Conservation (phyloP, 2,329 filamentous ascomycete species). For the Plectosphaerella sp. region DNA sequence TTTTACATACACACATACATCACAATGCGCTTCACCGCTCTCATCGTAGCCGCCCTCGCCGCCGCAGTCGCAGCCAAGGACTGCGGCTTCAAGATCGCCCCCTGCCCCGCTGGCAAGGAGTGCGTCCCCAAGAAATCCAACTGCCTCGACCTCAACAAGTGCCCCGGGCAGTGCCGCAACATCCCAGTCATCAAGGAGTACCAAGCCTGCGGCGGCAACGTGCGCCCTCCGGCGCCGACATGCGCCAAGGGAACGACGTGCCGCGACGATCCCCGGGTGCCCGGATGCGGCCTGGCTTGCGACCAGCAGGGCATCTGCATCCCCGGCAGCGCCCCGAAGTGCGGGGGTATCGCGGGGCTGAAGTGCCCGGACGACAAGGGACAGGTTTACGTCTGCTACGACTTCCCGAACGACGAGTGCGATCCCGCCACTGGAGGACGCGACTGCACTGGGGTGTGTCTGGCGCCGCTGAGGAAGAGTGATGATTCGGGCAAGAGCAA, state of each 20-base stretch:
- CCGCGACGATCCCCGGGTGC: constrained; percentile 25
- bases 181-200: constrained; percentile 14
- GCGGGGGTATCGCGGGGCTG: constrained; percentile 19
- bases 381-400: constrained; percentile 19
- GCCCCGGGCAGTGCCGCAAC: constrained; percentile 19
- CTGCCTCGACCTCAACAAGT: constrained; percentile 21
- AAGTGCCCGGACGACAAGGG: constrained; percentile 18
- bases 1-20: background rate
- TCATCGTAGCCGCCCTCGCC: constrained; percentile 14
- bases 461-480: constrained; percentile 4
- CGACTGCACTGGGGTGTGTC: constrained; percentile 25
- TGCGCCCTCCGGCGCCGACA: constrained; percentile 10
- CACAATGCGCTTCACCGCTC: constrained; percentile 9
- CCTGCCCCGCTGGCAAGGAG: constrained; percentile 17
- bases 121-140: constrained; percentile 16
- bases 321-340: constrained; percentile 12
- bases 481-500: no score
- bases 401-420: constrained; percentile 19
- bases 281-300: constrained; percentile 28
- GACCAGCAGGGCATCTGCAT: constrained; percentile 28
- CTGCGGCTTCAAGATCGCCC: constrained; percentile 24
- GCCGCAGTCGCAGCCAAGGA: background rate
- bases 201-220: constrained; percentile 24
- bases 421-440: constrained; percentile 20
- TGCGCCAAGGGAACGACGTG: constrained; percentile 22